Conservation (phyloP, 768 basidiomycete species). For the Rhizopogon rudus region DNA sequence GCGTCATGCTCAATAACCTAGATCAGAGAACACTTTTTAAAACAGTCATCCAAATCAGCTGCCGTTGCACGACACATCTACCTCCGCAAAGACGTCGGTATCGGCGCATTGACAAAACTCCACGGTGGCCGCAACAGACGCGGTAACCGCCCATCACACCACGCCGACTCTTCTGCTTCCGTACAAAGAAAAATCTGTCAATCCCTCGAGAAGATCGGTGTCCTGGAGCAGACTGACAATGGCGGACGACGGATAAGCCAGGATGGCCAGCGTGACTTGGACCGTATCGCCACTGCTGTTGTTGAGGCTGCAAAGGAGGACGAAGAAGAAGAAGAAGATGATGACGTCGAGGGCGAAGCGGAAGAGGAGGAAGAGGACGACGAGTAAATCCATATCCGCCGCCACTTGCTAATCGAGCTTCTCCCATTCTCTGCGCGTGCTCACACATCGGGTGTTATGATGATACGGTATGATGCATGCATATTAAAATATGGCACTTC, state of each 20-base stretch:
- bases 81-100: conserved; percentile 95
- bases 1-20: conserved; percentile 6
- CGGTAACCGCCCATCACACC: conserved; percentile 95
- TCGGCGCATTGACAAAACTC: conserved; percentile 91
- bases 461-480: conserved; percentile 40
- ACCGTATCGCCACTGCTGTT: conserved; percentile 89
- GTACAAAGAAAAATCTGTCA: conserved; percentile 97
- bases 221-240: conserved; percentile 88
- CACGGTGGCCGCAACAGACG: conserved; percentile 96
- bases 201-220: conserved; percentile 97
- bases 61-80: conserved; percentile 99
- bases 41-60: conserved; percentile 41
- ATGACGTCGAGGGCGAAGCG: conserved; percentile 53
- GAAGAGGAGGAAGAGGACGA: conserved; percentile 56
- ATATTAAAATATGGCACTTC: conserved; percentile 25
- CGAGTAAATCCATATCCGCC: conserved; percentile 20
- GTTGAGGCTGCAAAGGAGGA: conserved; percentile 74
- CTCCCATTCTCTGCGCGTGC: conserved; percentile 19
- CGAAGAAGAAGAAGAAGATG: conserved; percentile 55
- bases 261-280: conserved; percentile 94
- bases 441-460: conserved; percentile 15
- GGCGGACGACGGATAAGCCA: conserved; percentile 96
- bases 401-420: conserved; percentile 12
- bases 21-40: background rate
- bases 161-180: conserved; percentile 77